Evolutionary conservation across 805 yeast species (phyloP).

Genomic region (Candida corydali): DNA sequence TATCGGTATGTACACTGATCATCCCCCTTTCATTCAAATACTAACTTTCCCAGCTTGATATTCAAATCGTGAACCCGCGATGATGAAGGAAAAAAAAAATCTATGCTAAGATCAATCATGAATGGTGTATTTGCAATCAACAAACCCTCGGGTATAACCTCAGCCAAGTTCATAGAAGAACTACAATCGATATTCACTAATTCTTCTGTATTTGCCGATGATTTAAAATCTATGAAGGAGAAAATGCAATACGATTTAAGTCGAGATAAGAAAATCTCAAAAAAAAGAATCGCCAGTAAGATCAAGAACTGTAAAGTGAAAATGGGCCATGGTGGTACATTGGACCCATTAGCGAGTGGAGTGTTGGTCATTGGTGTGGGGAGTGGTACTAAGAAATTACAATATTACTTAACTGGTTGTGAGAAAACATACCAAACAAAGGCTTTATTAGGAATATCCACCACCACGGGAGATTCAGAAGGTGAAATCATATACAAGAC

Average conservation of each 20-base stretch:
- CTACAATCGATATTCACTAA: slow-evolving; percentile 60
- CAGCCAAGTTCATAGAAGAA: slow-evolving; percentile 66
- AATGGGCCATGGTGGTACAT: slow-evolving; percentile 97
- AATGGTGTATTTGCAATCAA: slow-evolving; percentile 91
- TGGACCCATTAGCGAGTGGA: slow-evolving; percentile 96
- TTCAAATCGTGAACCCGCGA: slow-evolving; percentile 41
- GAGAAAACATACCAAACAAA: slow-evolving; percentile 76
- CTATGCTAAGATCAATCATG: slow-evolving; percentile 41
- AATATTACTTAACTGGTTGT: slow-evolving; percentile 67
- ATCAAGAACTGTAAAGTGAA: slow-evolving; percentile 58
- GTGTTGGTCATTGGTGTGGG: slow-evolving; percentile 92
- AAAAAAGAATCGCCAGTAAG: slow-evolving; percentile 48
- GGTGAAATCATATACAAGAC: slow-evolving; percentile 71
- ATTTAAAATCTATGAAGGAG: slow-evolving; percentile 47
- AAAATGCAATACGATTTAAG: slow-evolving; percentile 39
- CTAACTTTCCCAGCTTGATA: slow-evolving; percentile 36
- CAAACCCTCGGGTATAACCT: slow-evolving; percentile 83
- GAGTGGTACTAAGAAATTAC: slow-evolving; percentile 78
- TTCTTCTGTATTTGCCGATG: slow-evolving; percentile 53
- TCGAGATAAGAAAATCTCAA: slow-evolving; percentile 36
- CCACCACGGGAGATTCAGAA: slow-evolving; percentile 91
- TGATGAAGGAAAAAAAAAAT: slow-evolving; percentile 5
- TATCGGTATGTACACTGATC: slow-evolving; percentile 18
- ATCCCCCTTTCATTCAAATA: not conserved
- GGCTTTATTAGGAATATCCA: slow-evolving; percentile 83